These are phyloP conservation scores for Schizopora paradoxa DNA, from an alignment of 1,284 basidiomycete species.

Conservation along the genomic window DNA sequence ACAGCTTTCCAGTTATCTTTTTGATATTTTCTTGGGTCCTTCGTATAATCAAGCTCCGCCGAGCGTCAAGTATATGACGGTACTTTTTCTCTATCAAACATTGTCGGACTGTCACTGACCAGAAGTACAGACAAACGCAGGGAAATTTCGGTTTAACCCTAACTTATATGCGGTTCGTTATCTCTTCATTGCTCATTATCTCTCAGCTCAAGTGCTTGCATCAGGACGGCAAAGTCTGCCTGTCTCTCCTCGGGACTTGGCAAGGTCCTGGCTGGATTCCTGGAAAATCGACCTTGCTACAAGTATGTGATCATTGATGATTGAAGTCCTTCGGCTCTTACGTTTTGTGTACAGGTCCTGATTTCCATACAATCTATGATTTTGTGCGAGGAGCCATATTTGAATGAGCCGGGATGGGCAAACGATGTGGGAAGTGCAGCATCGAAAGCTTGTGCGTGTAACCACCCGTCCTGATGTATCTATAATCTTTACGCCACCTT, in stretches of 20 bases:
- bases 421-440: conserved; percentile 60
- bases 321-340: conserved; percentile 3
- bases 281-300: conserved; percentile 79
- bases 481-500: conserved; percentile 10
- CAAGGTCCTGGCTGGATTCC: conserved; percentile 84
- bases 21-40: conserved; percentile 86
- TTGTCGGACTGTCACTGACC: conserved; percentile 12
- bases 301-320: conserved; percentile 38
- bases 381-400: conserved; percentile 81
- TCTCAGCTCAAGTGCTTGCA: background rate
- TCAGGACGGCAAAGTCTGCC: conserved; percentile 86
- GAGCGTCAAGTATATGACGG: conserved; percentile 86
- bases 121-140: conserved; percentile 71
- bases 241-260: conserved; percentile 90
- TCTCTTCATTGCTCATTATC: background rate
- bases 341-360: conserved; percentile 50
- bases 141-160: conserved; percentile 85
- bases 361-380: conserved; percentile 96
- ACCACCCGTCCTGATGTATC: conserved; percentile 1
- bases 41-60: conserved; percentile 79
- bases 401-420: conserved; percentile 89
- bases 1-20: conserved; percentile 50
- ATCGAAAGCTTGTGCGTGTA: conserved; percentile 62
- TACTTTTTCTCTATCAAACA: conserved; percentile 31
- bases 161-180: conserved; percentile 77